A percentile compares a stretch with the other conserved stretches of the same genome.
Conservation (phyloP, 2,329 filamentous ascomycete genomes). For the Thermochaetoides dissita region DNA sequence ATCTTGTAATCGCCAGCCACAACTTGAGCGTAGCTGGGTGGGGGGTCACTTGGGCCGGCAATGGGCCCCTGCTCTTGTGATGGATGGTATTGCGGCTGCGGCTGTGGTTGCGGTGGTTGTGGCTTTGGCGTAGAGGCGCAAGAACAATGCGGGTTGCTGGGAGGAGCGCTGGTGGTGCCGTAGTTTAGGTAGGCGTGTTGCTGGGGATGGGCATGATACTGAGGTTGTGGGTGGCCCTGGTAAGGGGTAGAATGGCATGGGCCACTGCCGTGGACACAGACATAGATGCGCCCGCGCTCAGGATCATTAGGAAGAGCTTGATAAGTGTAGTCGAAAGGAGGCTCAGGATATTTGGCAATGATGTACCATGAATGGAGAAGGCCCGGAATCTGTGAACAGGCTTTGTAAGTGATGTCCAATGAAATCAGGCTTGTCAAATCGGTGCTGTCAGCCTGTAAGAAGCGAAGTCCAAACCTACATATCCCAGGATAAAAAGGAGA, state of each 20-base stretch:
- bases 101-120: slow-evolving; percentile 1
- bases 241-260: slow-evolving; percentile 3
- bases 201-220: slow-evolving; percentile 20
- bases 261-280: slow-evolving; percentile 50
- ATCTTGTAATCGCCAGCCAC: slow-evolving; percentile 85
- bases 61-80: slow-evolving; percentile 15
- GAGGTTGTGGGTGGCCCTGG: slow-evolving; percentile 23
- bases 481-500: slow-evolving; percentile 68
- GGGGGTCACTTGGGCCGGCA: slow-evolving; percentile 25
- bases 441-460: too few species aligned
- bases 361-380: slow-evolving; percentile 97
- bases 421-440: too few species aligned
- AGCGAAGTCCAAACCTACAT: slow-evolving; percentile 24
- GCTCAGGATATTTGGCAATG: slow-evolving; percentile 76
- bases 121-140: slow-evolving; percentile 2
- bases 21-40: slow-evolving; percentile 81
- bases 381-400: slow-evolving; percentile 49
- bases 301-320: slow-evolving; percentile 37
- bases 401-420: too few species aligned
- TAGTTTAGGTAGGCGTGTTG: slow-evolving; percentile 30
- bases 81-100: slow-evolving; percentile 3
- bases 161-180: slow-evolving; percentile 25
- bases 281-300: slow-evolving; percentile 53
- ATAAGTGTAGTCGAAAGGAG: slow-evolving; percentile 54
- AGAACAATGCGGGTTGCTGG: too few species aligned